Percentiles rank a stretch among this genome's conserved stretches.
Evolutionary conservation across 1,284 basidiomycete genomes (phyloP).

Genomic region (Sanguinoderma infundibulare): DNA sequence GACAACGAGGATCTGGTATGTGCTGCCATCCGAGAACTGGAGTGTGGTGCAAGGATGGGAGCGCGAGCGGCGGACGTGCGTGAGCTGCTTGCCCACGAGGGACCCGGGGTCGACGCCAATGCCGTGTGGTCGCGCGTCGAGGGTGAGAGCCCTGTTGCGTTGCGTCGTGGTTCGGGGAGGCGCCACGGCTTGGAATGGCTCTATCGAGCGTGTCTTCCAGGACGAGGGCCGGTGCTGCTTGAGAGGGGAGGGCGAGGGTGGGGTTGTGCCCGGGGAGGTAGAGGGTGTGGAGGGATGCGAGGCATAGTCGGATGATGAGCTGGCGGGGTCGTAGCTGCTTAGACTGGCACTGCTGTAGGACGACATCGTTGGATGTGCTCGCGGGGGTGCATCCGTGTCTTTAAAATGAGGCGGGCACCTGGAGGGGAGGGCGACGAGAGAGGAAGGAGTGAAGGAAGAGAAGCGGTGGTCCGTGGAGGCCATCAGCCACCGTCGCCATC

Average conservation of each 20-base stretch:
- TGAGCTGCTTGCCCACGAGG: conserved; percentile 58
- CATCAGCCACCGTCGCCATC: conserved; percentile 20
- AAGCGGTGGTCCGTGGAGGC: conserved; percentile 15
- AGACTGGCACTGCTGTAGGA: conserved; percentile 28
- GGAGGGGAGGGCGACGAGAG: conserved; percentile 4
- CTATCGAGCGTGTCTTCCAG: neutral
- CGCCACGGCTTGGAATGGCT: neutral
- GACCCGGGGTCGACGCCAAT: conserved; percentile 52
- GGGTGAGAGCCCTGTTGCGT: conserved; percentile 12
- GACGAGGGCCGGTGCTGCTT: neutral
- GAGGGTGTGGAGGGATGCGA: conserved; percentile 19
- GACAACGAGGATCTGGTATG: conserved; percentile 63
- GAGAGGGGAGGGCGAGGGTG: conserved; percentile 5
- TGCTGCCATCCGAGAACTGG: conserved; percentile 54
- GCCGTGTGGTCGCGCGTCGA: conserved; percentile 6
- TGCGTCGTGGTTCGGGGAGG: neutral
- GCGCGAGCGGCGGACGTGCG: conserved; percentile 51
- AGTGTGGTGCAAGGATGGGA: conserved; percentile 61
- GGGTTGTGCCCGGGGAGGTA: conserved; percentile 17
- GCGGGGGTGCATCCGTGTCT: conserved; percentile 7
- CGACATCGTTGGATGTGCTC: conserved; percentile 19
- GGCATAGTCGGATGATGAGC: conserved; percentile 15
- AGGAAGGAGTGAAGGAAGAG: conserved; percentile 4
- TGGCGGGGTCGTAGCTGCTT: conserved; percentile 24
- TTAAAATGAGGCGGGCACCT: neutral